These are phyloP conservation scores for Ogataea methylovora DNA, from an alignment of 805 yeast genomes.

Conservation along the genomic window DNA sequence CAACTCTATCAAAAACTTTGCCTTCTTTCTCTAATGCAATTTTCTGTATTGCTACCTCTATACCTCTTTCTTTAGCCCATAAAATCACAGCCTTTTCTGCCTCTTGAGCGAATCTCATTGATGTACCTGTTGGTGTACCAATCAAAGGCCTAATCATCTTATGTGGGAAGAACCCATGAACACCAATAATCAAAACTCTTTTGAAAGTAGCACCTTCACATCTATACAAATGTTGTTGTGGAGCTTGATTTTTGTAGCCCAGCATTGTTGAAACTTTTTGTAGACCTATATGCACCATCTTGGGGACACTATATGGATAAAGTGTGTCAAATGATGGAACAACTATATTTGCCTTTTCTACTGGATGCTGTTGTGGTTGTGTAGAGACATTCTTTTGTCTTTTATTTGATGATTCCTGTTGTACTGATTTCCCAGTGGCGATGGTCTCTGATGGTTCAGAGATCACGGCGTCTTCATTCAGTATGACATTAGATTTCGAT, in stretches of 20 bases:
- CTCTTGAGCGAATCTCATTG: conserved; percentile 81
- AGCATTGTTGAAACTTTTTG: no score
- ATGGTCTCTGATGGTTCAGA: conserved; percentile 11
- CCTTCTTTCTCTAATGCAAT: conserved; percentile 95
- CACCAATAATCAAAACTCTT: conserved; percentile 78
- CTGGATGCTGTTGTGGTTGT: no score
- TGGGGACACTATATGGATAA: no score
- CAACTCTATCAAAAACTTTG: conserved; percentile 77
- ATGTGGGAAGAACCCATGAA: conserved; percentile 95
- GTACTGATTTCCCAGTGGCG: background rate
- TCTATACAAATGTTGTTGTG: conserved; percentile 14
- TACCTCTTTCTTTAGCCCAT: conserved; percentile 48
- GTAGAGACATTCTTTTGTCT: background rate
- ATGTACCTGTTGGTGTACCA: conserved; percentile 97
- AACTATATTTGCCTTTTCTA: conserved; percentile 14
- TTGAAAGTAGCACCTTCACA: conserved; percentile 24
- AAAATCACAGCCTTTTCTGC: conserved; percentile 72
- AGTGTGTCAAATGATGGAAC: conserved; percentile 21
- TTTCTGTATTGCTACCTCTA: conserved; percentile 60
- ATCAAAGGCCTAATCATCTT: conserved; percentile 75
- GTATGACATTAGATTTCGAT: background rate
- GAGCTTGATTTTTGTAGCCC: no score
- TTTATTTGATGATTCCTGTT: no score
- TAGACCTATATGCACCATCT: no score
- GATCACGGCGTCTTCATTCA: conserved; percentile 13